Evolutionary conservation across 2,329 filamentous ascomycete genomes (phyloP), one percentile per base, ranked within the genome.

Genomic region (Colletotrichum sp.): DNA sequence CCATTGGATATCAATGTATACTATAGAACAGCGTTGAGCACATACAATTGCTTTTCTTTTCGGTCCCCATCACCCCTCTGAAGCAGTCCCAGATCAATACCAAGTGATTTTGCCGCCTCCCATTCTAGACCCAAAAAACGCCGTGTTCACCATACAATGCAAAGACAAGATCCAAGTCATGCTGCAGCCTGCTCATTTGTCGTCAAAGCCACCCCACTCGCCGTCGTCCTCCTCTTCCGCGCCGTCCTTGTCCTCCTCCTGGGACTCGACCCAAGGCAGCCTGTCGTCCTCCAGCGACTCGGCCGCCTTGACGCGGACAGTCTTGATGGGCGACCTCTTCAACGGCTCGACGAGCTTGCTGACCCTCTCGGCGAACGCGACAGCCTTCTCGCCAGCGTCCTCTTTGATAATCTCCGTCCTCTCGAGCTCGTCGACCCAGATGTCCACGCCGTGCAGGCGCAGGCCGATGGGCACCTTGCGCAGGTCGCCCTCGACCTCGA

Each of bases 401-500:
- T 85, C 85, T 15, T 71, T 79, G 27, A 92, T 79, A 44, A 90
- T 87, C 69, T 92, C 91, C 39, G 92, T 91, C 81, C 93, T 93
- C 84, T 96, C 94, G 80, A 96, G 85, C 88, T 98, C 96, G 83
- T 98, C 97, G 11, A 98, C 90, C 92, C 94, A 98, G 70, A 98
- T 90, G 86, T 99, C 97, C 78, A 98, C 85, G 16, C 96, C 91
- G 85, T 99, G 97, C 84, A 98, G 93, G 77, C 95, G 88, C 83
- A 99, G 83, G 0, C 97, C 97, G 79, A 97, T 94, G 0, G 96
- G 94, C 2, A 98, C 91, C 80, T 91, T 92, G 68, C 84, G 82
- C 67, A 84, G 76, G 73, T 87, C 77, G 19, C 77, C 82, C 65
- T 81, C 82, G 52, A 85, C 84, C 80, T 88, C 86, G 52, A 87